Base-by-base conservation (phyloP, 1,139 yeast genomes). In the Arxiozyma heterogenica region DNA sequence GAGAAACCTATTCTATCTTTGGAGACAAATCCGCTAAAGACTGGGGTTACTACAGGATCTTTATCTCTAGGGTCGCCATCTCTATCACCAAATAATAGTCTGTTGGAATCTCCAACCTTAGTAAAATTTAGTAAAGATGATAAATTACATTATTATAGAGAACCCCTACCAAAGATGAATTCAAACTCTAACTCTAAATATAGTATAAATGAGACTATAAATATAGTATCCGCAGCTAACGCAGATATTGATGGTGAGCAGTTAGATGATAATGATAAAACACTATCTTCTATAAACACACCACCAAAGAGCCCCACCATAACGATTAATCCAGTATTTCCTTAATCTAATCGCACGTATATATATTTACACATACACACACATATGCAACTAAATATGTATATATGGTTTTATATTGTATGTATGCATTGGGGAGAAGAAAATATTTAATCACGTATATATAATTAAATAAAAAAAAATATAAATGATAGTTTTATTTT, bases 51-150 rank as follows among this genome's bases (percentile, higher is more conserved):
- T 21, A 45, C 57, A 5, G 48, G 51, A 4, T 59, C 64, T 1
- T 53, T 60, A 17, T 50, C 60, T 11, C 44, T 55, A 25, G 66
- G 66, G 5, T 60, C 66, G 20, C 63, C 64, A n/a, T 58, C 67
- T 27, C 54, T 65, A 38, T 66, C 70, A 1, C 70, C 71, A 1
- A 68, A 65, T 12, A 55, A 42, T 27, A 54, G 61, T 3, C 52
- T 56, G 7, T 49, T 62, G 30, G 65, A 58, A 27, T 65, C 69
- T 0, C 71, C 71, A 9, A 67, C 71, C 1, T 54, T 64, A 53
- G 49, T 67, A 47, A 63, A 56, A 52, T 62, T 66, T 53, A 58
- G 59, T 21, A 57, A 58, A 20, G 63, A 63, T 47, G 57, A 62
- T 9, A 59, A 63, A 53, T 51, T 58, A 41, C 63, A 64, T 52